Conservation (phyloP, 139 green algal genomes). For the Spirogloea muscicola region DNA sequence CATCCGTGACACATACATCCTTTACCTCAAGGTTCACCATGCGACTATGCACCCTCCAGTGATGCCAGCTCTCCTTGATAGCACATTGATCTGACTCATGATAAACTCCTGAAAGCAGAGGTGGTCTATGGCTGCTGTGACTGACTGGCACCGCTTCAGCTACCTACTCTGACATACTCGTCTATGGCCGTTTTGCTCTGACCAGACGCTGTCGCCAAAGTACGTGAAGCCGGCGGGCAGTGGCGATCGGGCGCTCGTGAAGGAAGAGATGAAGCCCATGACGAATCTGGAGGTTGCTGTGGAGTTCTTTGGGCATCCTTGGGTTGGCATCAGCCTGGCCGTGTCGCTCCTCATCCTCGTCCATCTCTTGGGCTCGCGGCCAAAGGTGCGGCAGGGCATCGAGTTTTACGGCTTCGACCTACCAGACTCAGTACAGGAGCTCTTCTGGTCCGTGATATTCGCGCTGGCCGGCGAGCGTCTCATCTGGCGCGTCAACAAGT, state of each 20-base stretch:
- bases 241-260: neutral
- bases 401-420: constrained; percentile 25
- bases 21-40: constrained; percentile 30
- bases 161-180: too few relatives aligned
- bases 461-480: constrained; percentile 8
- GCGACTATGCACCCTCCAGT: neutral
- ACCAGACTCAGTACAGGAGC: constrained; percentile 18
- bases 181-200: too few relatives aligned
- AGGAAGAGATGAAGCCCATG: constrained; percentile 7
- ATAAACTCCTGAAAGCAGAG: neutral
- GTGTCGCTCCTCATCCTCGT: constrained; percentile 16
- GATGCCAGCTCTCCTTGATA: neutral
- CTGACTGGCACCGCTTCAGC: too few relatives aligned
- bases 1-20: constrained; percentile 33
- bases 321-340: neutral
- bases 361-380: neutral
- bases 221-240: neutral
- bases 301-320: neutral
- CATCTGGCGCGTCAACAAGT: neutral
- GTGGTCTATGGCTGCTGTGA: too few relatives aligned
- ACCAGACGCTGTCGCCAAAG: too few relatives aligned
- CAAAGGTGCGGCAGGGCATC: constrained; percentile 4
- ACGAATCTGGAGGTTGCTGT: constrained; percentile 3
- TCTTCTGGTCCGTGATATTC: constrained; percentile 16
- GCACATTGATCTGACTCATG: neutral